Conservation (phyloP, 1,284 basidiomycete species). For the Schizophyllum amplum region DNA sequence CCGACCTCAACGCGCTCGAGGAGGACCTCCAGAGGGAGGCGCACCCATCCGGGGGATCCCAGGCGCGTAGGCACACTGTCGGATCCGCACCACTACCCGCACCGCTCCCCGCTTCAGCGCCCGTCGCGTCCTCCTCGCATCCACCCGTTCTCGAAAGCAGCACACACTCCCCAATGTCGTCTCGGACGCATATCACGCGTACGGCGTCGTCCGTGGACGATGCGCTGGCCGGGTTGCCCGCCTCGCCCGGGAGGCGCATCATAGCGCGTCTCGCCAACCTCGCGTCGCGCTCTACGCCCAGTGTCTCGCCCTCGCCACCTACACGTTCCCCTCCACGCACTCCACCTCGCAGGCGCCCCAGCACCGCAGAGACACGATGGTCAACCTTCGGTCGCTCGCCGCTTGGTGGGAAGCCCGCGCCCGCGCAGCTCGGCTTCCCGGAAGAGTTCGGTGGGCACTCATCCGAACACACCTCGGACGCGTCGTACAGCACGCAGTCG, state of each 20-base stretch:
- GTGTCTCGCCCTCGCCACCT: not conserved
- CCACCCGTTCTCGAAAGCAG: not conserved
- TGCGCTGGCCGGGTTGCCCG: not conserved
- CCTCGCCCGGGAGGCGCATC: not conserved
- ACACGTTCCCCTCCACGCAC: not conserved
- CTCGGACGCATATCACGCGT: not conserved
- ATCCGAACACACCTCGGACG: not conserved
- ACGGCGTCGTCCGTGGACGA: not conserved
- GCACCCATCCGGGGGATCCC: not conserved
- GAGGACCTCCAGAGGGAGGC: not conserved
- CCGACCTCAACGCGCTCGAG: not conserved
- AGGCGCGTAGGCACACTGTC: not conserved
- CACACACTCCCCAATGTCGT: not conserved
- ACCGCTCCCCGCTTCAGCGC: no score
- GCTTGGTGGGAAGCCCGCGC: not conserved
- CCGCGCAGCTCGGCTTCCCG: not conserved
- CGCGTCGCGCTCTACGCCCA: not conserved
- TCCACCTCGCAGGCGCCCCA: not conserved
- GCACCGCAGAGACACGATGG: not conserved
- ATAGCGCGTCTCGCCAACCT: not conserved
- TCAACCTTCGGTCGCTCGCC: not conserved
- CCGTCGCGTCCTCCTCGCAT: no score
- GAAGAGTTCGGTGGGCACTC: not conserved
- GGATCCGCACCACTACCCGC: not conserved
- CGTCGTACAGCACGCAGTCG: not conserved